A percentile compares a stretch with the other conserved stretches of the same genome.
These are phyloP conservation scores for Capronia americana DNA, from an alignment of 2,329 filamentous ascomycete species.

Conservation along the genomic window DNA sequence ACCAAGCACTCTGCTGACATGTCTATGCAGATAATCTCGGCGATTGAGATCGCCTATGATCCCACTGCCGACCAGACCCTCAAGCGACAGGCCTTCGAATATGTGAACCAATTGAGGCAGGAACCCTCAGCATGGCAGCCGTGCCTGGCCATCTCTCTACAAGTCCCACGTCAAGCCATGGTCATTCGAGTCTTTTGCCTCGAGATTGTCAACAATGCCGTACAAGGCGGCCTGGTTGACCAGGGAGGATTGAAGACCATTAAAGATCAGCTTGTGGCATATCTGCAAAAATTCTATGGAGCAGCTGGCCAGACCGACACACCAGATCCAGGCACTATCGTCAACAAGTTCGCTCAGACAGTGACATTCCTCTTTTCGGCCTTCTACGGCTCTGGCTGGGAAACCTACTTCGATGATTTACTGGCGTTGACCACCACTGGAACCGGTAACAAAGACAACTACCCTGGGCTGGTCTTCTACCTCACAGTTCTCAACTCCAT, in stretches of 20 bases:
- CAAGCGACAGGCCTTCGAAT: conserved; percentile 74
- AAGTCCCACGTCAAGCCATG: conserved; percentile 76
- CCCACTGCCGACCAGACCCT: conserved; percentile 75
- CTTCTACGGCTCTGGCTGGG: conserved; percentile 85
- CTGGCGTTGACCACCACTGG: conserved; percentile 73
- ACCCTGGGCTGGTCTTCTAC: conserved; percentile 80
- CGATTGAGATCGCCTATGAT: conserved; percentile 92
- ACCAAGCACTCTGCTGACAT: conserved; percentile 58
- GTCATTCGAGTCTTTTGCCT: conserved; percentile 87
- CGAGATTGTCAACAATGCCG: conserved; percentile 90
- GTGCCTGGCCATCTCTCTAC: conserved; percentile 83
- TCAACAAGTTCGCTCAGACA: conserved; percentile 97
- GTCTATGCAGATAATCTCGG: conserved; percentile 48
- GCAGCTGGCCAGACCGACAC: conserved; percentile 55
- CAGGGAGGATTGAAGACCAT: conserved; percentile 73
- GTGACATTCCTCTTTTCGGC: conserved; percentile 91
- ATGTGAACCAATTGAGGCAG: conserved; percentile 73
- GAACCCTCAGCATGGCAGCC: conserved; percentile 89
- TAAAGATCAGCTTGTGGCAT: conserved; percentile 80
- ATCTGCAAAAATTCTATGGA: conserved; percentile 78
- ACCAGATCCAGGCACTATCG: conserved; percentile 76
- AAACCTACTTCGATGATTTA: conserved; percentile 89
- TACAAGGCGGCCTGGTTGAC: conserved; percentile 80
- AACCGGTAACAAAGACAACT: conserved; percentile 70
- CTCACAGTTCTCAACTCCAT: conserved; percentile 86